These are phyloP conservation scores for Scheffersomyces coipomensis DNA, from an alignment of 805 yeast species.

Conservation along the genomic window DNA sequence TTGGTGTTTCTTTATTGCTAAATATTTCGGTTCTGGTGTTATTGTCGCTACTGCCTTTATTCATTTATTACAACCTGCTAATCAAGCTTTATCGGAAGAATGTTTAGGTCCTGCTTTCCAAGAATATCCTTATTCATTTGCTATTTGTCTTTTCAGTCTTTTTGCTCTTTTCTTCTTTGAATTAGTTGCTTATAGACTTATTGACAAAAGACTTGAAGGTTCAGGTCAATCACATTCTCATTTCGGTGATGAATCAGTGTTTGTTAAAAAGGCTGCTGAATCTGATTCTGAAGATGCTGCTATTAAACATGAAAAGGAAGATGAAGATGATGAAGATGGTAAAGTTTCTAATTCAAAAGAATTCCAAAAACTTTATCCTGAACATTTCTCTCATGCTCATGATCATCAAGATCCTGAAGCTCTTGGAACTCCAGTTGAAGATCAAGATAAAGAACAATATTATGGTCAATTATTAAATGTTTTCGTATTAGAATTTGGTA, in stretches of 20 bases:
- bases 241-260: conserved; percentile 45
- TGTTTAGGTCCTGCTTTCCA: conserved; percentile 64
- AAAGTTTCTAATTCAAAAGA: neutral
- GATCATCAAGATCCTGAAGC: conserved; percentile 47
- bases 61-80: conserved; percentile 70
- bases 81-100: conserved; percentile 50
- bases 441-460: conserved; percentile 43
- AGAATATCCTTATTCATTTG: conserved; percentile 56
- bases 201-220: conserved; percentile 34
- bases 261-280: conserved; percentile 23
- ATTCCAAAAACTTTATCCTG: conserved; percentile 24
- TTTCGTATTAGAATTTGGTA: conserved; percentile 71
- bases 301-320: conserved; percentile 9
- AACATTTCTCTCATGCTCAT: conserved; percentile 44
- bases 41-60: conserved; percentile 80
- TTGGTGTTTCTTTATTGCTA: conserved; percentile 65
- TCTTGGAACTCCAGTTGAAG: conserved; percentile 31
- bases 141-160: conserved; percentile 48
- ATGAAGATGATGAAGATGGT: conserved; percentile 9
- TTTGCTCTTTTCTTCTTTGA: conserved; percentile 54
- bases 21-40: conserved; percentile 82
- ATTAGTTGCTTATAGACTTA: conserved; percentile 45
- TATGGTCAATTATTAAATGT: conserved; percentile 49
- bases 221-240: conserved; percentile 50
- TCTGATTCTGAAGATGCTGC: conserved; percentile 16